Evolutionary conservation across 208 protist genomes (phyloP).

Genomic region (Leishmania guyanensis): DNA sequence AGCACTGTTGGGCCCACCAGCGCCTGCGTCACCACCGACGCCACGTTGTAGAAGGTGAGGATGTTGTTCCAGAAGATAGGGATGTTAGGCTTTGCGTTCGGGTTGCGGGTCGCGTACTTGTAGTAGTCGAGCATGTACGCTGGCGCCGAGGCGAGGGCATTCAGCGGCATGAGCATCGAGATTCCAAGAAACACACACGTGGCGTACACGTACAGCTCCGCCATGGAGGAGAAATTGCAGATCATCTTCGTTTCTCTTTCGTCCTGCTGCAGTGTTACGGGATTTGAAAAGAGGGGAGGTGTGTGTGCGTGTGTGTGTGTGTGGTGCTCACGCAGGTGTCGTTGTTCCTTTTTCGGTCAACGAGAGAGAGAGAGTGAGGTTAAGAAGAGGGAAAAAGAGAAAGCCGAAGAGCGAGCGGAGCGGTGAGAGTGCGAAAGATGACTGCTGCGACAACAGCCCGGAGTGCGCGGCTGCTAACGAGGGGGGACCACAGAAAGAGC

Average conservation of each 20-base stretch:
- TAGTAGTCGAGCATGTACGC: constrained; percentile 86
- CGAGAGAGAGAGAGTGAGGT: no score
- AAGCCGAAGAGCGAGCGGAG: no score
- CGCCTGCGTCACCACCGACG: constrained; percentile 72
- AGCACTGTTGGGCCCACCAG: constrained; percentile 70
- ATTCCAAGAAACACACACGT: constrained; percentile 85
- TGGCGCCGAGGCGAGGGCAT: constrained; percentile 81
- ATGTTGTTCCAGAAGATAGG: constrained; percentile 73
- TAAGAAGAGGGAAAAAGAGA: neutral
- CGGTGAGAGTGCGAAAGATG: neutral
- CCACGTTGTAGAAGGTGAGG: constrained; percentile 79
- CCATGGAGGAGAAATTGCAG: constrained; percentile 39
- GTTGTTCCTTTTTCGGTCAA: neutral
- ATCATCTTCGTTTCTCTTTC: constrained; percentile 21
- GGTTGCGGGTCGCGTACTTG: constrained; percentile 69
- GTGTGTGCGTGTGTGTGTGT: neutral
- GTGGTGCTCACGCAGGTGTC: neutral
- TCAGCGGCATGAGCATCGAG: constrained; percentile 88
- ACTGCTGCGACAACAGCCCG: neutral
- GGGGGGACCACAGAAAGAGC: neutral
- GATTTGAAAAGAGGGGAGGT: neutral
- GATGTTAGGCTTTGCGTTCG: constrained; percentile 46
- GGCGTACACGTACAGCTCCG: constrained; percentile 70
- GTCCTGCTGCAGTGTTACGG: neutral
- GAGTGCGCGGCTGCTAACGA: neutral